phyloP scores from a whole-genome alignment of 2,329 filamentous ascomycete genomes.

The Cladosporium velox region DNA sequence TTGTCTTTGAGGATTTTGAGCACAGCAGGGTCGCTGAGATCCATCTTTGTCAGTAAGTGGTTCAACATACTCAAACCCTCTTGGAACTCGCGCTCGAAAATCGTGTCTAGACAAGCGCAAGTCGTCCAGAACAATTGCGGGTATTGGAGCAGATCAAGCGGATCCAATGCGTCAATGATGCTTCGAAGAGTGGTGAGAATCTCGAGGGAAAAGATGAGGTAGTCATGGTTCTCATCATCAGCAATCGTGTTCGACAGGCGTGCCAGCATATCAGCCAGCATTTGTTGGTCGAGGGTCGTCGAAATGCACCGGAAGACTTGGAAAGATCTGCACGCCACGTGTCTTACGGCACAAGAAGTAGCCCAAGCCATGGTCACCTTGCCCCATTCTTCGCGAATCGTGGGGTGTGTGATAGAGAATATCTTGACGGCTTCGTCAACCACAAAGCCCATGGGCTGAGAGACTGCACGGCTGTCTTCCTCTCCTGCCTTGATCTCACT shows the following conservation, averaged over 20 bases:
- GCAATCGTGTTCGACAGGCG: slow-evolving; percentile 95
- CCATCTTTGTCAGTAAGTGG: slow-evolving; percentile 78
- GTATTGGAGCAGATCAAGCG: slow-evolving; percentile 79
- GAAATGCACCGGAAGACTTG: slow-evolving; percentile 95
- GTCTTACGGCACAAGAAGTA: slow-evolving; percentile 91
- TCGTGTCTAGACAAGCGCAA: slow-evolving; percentile 92
- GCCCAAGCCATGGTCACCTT: slow-evolving; percentile 91
- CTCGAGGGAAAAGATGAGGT: slow-evolving; percentile 96
- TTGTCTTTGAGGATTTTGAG: slow-evolving; percentile 73
- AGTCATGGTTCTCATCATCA: slow-evolving; percentile 82
- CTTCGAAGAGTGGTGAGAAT: slow-evolving; percentile 92
- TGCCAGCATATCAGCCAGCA: slow-evolving; percentile 96
- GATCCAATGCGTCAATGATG: slow-evolving; percentile 80
- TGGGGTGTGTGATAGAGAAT: slow-evolving; percentile 80
- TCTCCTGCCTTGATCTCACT: slow-evolving; percentile 69
- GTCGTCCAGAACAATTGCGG: slow-evolving; percentile 98
- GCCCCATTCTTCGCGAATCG: slow-evolving; percentile 88
- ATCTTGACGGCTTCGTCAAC: slow-evolving; percentile 80
- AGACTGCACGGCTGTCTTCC: slow-evolving; percentile 74
- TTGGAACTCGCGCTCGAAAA: slow-evolving; percentile 92
- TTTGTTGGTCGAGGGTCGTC: slow-evolving; percentile 83
- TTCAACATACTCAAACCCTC: slow-evolving; percentile 91
- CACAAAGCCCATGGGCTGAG: slow-evolving; percentile 81
- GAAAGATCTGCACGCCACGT: slow-evolving; percentile 94
- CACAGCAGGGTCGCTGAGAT: slow-evolving; percentile 71